A percentile compares a stretch with the other conserved stretches of the same genome.
phyloP scores from a whole-genome alignment of 1,139 yeast species.

The Candida frijolesensis region DNA sequence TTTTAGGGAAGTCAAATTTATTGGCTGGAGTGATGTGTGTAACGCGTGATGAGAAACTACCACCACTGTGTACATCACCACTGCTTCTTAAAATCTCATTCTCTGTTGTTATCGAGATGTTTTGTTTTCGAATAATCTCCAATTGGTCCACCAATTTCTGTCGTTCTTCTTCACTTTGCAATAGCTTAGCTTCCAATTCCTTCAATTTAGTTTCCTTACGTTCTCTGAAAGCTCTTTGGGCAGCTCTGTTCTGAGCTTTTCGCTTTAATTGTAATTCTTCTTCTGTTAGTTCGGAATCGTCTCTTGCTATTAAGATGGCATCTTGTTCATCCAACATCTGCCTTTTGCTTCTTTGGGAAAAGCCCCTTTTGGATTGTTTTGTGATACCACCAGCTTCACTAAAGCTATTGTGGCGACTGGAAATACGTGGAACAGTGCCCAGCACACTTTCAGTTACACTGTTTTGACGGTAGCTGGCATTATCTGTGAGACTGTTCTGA shows the following conservation, averaged over 20 bases:
- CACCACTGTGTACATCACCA: constrained; percentile 4
- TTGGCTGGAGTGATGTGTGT: constrained; percentile 1
- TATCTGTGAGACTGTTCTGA: neutral
- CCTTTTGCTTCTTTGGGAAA: constrained; percentile 20
- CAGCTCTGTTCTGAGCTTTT: constrained; percentile 85
- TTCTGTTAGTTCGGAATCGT: constrained; percentile 46
- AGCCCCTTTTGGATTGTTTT: constrained; percentile 1
- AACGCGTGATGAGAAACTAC: neutral
- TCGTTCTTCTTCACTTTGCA: constrained; percentile 62
- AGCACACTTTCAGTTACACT: neutral
- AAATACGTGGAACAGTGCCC: neutral
- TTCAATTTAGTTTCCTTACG: constrained; percentile 75
- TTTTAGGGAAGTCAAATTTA: constrained; percentile 39
- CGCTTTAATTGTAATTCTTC: constrained; percentile 56
- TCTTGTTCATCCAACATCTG: constrained; percentile 40
- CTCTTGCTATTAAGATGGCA: constrained; percentile 38
- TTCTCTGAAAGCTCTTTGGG: constrained; percentile 87
- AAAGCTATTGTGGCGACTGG: neutral
- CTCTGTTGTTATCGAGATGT: constrained; percentile 57
- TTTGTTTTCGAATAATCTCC: constrained; percentile 55
- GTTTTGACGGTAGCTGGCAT: neutral
- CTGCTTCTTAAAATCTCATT: constrained; percentile 47
- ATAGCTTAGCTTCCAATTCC: constrained; percentile 63
- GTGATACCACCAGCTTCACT: constrained; percentile 1
- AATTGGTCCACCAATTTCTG: constrained; percentile 53